Evolutionary conservation across 2,329 filamentous ascomycete species (phyloP).

Genomic region (Pezicula neosporulosa): DNA sequence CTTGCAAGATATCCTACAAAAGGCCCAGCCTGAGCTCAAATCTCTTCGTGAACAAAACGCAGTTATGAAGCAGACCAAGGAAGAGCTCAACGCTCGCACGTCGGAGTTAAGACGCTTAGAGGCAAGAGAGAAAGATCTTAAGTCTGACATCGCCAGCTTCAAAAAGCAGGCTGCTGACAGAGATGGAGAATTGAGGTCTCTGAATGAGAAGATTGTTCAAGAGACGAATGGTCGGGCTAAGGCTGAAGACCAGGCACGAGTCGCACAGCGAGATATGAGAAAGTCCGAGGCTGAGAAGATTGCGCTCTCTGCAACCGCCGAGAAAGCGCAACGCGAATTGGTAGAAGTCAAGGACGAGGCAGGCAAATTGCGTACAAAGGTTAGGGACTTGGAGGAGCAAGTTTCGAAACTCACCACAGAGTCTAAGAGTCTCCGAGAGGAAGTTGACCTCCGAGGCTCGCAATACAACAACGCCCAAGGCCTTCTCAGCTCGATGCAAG

Average conservation of each 20-base stretch:
- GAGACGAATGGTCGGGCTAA: slow-evolving; percentile 70
- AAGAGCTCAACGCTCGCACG: slow-evolving; percentile 62
- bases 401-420: slow-evolving; percentile 66
- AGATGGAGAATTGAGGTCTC: slow-evolving; percentile 70
- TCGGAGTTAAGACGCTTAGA: slow-evolving; percentile 73
- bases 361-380: slow-evolving; percentile 56
- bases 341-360: slow-evolving; percentile 71
- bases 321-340: slow-evolving; percentile 70
- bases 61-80: slow-evolving; percentile 69
- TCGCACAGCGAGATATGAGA: slow-evolving; percentile 73
- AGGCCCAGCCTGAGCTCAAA: slow-evolving; percentile 82
- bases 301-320: slow-evolving; percentile 69
- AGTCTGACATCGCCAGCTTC: slow-evolving; percentile 65
- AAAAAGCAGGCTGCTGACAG: slow-evolving; percentile 70
- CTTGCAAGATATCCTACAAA: slow-evolving; percentile 74
- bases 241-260: slow-evolving; percentile 75
- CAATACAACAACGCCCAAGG: slow-evolving; percentile 85
- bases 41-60: slow-evolving; percentile 73
- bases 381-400: slow-evolving; percentile 71
- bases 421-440: slow-evolving; percentile 66
- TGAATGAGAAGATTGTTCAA: slow-evolving; percentile 75
- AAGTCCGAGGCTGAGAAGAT: slow-evolving; percentile 76
- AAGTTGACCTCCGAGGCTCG: slow-evolving; percentile 77
- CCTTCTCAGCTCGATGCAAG: slow-evolving; percentile 86
- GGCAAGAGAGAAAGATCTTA: slow-evolving; percentile 76